Conservation (phyloP, 2,329 filamentous ascomycete genomes). For the Stachybotrys elegans region DNA sequence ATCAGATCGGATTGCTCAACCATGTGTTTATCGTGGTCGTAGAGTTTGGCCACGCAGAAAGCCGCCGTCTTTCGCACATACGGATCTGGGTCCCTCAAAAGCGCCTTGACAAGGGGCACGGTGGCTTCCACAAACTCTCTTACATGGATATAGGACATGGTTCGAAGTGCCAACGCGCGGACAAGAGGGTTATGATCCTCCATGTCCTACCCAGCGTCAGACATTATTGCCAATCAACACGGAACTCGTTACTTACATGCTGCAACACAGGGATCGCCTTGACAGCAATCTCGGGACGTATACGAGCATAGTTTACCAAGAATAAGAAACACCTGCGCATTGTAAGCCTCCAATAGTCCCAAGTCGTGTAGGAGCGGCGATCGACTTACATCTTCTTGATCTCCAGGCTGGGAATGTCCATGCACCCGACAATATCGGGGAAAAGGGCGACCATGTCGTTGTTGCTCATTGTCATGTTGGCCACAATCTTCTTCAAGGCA, state of each 20-base stretch:
- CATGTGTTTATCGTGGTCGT: conserved; percentile 88
- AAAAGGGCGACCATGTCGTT: conserved; percentile 99
- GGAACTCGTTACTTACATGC: conserved; percentile 50
- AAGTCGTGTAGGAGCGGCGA: background rate
- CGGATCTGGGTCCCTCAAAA: conserved; percentile 82
- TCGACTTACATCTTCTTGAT: conserved; percentile 94
- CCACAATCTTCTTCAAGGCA: conserved; percentile 97
- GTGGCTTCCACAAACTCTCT: conserved; percentile 92
- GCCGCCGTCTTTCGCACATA: conserved; percentile 98
- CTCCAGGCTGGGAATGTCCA: conserved; percentile 89
- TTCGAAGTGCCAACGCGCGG: conserved; percentile 84
- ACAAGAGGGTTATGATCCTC: conserved; percentile 89
- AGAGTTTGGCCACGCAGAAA: conserved; percentile 94
- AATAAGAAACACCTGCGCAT: conserved; percentile 85
- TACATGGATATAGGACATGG: conserved; percentile 96
- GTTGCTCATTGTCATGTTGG: conserved; percentile 99
- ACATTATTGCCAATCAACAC: too few species aligned
- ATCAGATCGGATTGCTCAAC: conserved; percentile 91
- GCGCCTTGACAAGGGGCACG: conserved; percentile 73
- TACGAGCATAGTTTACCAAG: conserved; percentile 91
- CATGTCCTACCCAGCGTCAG: conserved; percentile 86
- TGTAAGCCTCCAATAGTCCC: conserved; percentile 8
- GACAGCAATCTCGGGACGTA: conserved; percentile 89
- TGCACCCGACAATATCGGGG: conserved; percentile 90
- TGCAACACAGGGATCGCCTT: conserved; percentile 87